phyloP scores from a whole-genome alignment of 1,284 basidiomycete genomes.

The Fomitopsis betulina region DNA sequence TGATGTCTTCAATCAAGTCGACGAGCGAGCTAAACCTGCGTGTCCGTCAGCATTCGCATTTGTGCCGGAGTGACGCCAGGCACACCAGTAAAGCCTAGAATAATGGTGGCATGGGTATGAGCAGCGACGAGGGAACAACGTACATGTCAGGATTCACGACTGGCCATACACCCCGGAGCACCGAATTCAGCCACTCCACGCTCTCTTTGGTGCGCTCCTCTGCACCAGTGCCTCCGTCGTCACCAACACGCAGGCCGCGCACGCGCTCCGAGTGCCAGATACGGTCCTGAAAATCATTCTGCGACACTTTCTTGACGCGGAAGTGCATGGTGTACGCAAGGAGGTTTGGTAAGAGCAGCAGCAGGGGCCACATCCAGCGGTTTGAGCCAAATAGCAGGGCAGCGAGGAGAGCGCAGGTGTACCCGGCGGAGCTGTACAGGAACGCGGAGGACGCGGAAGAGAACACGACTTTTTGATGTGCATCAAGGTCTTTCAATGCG shows the following conservation, averaged over 20 bases:
- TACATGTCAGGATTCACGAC: slow-evolving; percentile 34
- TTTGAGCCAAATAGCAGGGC: slow-evolving; percentile 26
- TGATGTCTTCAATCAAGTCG: slow-evolving; percentile 38
- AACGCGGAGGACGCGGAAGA: slow-evolving; percentile 20
- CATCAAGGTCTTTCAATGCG: slow-evolving; percentile 24
- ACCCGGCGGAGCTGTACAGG: slow-evolving; percentile 21
- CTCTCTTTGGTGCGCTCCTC: slow-evolving; percentile 33
- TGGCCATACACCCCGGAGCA: slow-evolving; percentile 34
- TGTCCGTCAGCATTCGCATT: not conserved
- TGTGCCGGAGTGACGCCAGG: not conserved
- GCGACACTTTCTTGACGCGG: slow-evolving; percentile 22
- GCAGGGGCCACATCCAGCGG: slow-evolving; percentile 18
- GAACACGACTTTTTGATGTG: slow-evolving; percentile 23
- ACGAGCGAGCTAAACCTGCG: slow-evolving; percentile 28
- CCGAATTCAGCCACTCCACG: slow-evolving; percentile 35
- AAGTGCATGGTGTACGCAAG: slow-evolving; percentile 28
- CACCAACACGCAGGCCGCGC: slow-evolving; percentile 30
- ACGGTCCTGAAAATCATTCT: slow-evolving; percentile 30
- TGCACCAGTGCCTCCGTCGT: slow-evolving; percentile 26
- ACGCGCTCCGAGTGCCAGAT: slow-evolving; percentile 34
- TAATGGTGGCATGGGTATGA: not conserved
- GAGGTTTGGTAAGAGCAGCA: slow-evolving; percentile 23
- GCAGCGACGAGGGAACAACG: slow-evolving; percentile 1
- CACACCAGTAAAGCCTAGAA: not conserved
- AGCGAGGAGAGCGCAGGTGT: slow-evolving; percentile 17